Evolutionary conservation across 1,284 basidiomycete species (phyloP).

Genomic region (Volvariella surrecta): DNA sequence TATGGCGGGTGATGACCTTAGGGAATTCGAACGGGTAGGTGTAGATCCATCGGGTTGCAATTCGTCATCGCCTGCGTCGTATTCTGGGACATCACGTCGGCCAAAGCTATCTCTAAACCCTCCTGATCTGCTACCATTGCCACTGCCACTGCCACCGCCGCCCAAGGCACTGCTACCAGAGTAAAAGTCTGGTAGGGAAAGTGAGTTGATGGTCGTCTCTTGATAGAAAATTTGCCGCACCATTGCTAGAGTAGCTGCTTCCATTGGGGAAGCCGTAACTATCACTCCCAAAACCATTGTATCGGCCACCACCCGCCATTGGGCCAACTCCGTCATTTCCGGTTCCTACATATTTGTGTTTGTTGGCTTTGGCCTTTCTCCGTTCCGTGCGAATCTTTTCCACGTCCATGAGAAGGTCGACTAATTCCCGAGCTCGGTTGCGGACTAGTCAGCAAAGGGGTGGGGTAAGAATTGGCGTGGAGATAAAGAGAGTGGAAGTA

Average conservation of each 20-base stretch:
- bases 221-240: conserved; percentile 14
- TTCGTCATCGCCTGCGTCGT: conserved; percentile 96
- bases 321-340: conserved; percentile 62
- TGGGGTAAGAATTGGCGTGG: background rate
- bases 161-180: background rate
- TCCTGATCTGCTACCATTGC: conserved; percentile 19
- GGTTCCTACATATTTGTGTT: conserved; percentile 83
- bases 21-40: conserved; percentile 19
- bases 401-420: conserved; percentile 84
- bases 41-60: conserved; percentile 25
- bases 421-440: conserved; percentile 89
- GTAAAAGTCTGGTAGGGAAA: background rate
- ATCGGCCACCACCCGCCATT: conserved; percentile 39
- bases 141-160: conserved; percentile 12
- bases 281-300: conserved; percentile 80
- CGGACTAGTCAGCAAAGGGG: conserved; percentile 53
- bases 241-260: conserved; percentile 24
- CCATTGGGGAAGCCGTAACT: conserved; percentile 32
- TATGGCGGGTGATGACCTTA: conserved; percentile 16
- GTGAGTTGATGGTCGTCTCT: too few species aligned
- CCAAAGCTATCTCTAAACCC: conserved; percentile 51
- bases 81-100: conserved; percentile 77
- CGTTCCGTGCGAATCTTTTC: conserved; percentile 87
- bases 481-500: conserved; percentile 24
- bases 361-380: conserved; percentile 90